A percentile compares a stretch with the other conserved stretches of the same genome.
These are phyloP conservation scores for Neofusicoccum umdonicola DNA, from an alignment of 2,329 filamentous ascomycete genomes.

Conservation along the genomic window DNA sequence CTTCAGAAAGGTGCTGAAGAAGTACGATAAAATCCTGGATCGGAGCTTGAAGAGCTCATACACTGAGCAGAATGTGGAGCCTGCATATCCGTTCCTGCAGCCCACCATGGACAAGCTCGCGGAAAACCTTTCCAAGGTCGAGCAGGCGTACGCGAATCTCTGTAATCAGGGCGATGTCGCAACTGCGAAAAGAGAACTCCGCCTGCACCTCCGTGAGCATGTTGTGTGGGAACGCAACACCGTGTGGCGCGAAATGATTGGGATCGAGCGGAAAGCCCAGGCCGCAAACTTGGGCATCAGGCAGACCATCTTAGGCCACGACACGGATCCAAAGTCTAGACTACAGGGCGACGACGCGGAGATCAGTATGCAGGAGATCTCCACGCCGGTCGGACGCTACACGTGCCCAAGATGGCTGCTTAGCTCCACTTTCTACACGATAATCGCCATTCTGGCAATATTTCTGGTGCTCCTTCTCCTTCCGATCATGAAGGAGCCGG, in stretches of 20 bases:
- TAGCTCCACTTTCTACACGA: constrained; percentile 74
- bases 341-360: constrained; percentile 83
- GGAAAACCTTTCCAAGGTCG: constrained; percentile 70
- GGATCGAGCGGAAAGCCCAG: constrained; percentile 91
- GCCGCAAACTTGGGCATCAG: constrained; percentile 82
- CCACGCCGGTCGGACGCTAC: constrained; percentile 77
- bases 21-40: constrained; percentile 95
- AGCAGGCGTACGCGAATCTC: constrained; percentile 75
- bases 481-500: constrained; percentile 79
- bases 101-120: constrained; percentile 70
- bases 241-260: constrained; percentile 98
- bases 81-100: constrained; percentile 77
- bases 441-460: constrained; percentile 67
- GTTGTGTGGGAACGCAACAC: constrained; percentile 99
- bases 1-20: constrained; percentile 94
- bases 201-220: constrained; percentile 89
- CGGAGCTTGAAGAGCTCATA: constrained; percentile 75
- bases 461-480: constrained; percentile 73
- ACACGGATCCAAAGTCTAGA: constrained; percentile 64
- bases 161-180: constrained; percentile 78
- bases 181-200: constrained; percentile 77
- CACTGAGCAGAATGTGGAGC: constrained; percentile 69
- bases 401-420: constrained; percentile 78
- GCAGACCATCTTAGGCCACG: constrained; percentile 74
- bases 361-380: constrained; percentile 63